These are phyloP conservation scores for Liquidambar formosana DNA, from an alignment of 164 flowering plant species.

Conservation along the genomic window DNA sequence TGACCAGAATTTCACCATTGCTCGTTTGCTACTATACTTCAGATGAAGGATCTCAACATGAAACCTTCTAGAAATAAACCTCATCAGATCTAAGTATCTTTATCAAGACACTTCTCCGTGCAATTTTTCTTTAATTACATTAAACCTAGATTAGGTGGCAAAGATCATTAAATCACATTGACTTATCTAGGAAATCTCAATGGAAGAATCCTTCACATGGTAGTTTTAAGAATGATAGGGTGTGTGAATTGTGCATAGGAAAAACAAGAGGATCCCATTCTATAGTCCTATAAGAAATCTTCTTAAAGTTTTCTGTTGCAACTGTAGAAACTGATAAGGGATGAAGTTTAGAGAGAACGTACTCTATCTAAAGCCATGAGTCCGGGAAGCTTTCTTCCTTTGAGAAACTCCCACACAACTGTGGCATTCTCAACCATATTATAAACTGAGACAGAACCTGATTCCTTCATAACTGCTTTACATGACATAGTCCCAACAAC, in stretches of 20 bases:
- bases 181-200: too few relatives aligned
- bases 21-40: not conserved
- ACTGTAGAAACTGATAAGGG: constrained; percentile 2
- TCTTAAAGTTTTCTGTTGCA: not conserved
- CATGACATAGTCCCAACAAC: constrained; percentile 66
- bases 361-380: constrained; percentile 79
- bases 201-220: too few relatives aligned
- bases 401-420: constrained; percentile 76
- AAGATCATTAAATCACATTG: too few relatives aligned
- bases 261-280: too few relatives aligned
- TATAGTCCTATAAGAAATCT: too few relatives aligned
- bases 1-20: not conserved
- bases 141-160: too few relatives aligned
- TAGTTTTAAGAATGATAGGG: too few relatives aligned
- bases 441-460: constrained; percentile 27
- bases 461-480: constrained; percentile 29
- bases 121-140: too few relatives aligned
- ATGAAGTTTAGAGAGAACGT: constrained; percentile 23
- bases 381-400: constrained; percentile 76
- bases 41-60: not conserved
- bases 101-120: too few relatives aligned
- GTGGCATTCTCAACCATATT: constrained; percentile 57
- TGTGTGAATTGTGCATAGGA: too few relatives aligned
- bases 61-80: not conserved
- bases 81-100: too few relatives aligned